phyloP scores from a whole-genome alignment of 78 protist species.

The Tieghemostelium lacteum region DNA sequence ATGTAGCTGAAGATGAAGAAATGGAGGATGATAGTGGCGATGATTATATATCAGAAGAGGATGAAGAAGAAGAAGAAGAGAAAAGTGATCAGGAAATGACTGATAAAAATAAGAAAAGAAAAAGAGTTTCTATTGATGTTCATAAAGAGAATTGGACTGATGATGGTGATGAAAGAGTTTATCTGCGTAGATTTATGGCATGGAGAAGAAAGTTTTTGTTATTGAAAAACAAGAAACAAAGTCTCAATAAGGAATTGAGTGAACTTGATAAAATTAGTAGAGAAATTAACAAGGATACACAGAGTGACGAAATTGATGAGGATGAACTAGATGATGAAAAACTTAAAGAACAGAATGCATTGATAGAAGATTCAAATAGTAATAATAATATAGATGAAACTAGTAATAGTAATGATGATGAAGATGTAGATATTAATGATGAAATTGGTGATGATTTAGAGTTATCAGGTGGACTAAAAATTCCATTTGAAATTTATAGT shows the following conservation, averaged over 20 bases:
- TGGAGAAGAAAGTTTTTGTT: constrained; percentile 34
- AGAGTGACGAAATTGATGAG: neutral
- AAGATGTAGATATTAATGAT: constrained; percentile 6
- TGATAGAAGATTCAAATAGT: neutral
- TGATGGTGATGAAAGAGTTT: constrained; percentile 48
- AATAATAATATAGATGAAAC: constrained; percentile 1
- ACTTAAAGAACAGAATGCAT: neutral
- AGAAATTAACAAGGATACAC: neutral
- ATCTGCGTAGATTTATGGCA: constrained; percentile 21
- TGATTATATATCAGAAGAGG: neutral
- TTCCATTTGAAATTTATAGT: constrained; percentile 78
- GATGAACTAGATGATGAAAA: constrained; percentile 45
- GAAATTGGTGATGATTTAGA: constrained; percentile 45
- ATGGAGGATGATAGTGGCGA: neutral
- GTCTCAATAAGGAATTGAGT: neutral
- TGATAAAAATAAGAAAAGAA: constrained; percentile 1
- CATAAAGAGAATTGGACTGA: constrained; percentile 71
- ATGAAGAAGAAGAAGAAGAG: constrained; percentile 7
- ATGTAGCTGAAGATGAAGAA: neutral
- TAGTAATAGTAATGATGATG: neutral
- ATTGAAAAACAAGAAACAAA: neutral
- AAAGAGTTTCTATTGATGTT: neutral
- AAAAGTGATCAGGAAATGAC: constrained; percentile 15
- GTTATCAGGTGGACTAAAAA: constrained; percentile 51
- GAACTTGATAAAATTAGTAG: neutral